These are phyloP conservation scores for Isabelozyma rhagii DNA, from an alignment of 805 yeast species.

Conservation along the genomic window DNA sequence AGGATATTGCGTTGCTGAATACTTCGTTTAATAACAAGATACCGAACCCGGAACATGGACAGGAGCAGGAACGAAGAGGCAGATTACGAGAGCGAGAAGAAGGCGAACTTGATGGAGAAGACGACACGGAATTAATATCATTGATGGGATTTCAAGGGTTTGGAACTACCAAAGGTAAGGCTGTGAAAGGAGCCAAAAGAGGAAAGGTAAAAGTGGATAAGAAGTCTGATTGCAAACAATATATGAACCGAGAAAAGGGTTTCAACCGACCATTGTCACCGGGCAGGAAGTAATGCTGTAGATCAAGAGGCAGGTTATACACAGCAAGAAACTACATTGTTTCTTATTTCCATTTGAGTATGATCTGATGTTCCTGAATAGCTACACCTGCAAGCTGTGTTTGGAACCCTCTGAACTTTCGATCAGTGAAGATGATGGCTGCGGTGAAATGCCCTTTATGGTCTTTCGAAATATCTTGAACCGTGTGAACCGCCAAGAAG, in stretches of 20 bases:
- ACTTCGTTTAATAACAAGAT: constrained; percentile 11
- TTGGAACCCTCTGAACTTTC: constrained; percentile 53
- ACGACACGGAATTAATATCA: constrained; percentile 30
- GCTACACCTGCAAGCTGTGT: too few species aligned
- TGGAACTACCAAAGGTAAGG: constrained; percentile 54
- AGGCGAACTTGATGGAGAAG: constrained; percentile 2
- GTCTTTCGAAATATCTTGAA: constrained; percentile 50
- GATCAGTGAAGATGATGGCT: constrained; percentile 54
- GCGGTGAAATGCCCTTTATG: constrained; percentile 40
- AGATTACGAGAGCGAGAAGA: constrained; percentile 17
- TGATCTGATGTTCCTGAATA: too few species aligned
- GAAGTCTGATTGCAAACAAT: constrained; percentile 52
- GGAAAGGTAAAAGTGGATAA: constrained; percentile 39
- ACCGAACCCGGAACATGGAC: constrained; percentile 8
- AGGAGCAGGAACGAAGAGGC: constrained; percentile 20
- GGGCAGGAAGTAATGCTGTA: constrained; percentile 13
- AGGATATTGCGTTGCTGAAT: constrained; percentile 15
- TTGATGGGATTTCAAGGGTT: constrained; percentile 61
- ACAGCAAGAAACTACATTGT: not conserved
- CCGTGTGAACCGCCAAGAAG: constrained; percentile 74
- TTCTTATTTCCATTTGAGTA: too few species aligned
- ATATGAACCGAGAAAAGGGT: constrained; percentile 56
- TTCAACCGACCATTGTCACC: constrained; percentile 57
- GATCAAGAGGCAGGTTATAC: not conserved
- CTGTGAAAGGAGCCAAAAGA: constrained; percentile 48